Base-by-base conservation (phyloP, 2,329 filamentous ascomycete genomes). In the Trichophyton verrucosum region DNA sequence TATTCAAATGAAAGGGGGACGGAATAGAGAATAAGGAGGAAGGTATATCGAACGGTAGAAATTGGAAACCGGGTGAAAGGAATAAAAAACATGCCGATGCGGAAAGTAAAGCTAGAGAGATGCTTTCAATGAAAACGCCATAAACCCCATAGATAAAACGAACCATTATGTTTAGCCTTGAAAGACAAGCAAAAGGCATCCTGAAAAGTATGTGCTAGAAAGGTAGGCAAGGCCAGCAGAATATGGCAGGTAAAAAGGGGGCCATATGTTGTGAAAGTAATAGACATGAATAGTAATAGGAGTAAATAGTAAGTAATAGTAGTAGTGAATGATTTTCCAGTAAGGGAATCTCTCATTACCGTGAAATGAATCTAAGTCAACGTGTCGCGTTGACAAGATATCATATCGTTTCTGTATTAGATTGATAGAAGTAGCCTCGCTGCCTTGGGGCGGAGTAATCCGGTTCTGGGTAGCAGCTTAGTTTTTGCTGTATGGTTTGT, bases 201-300 rank as follows among this genome's bases (percentile, higher is more conserved):
- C 55, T 57, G 15, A 57, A 38, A 53, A 33, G 49, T 53, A 53
- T 53, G 27, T 53, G 49, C 49, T 53, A 11, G 49, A 22, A 40
- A 57, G 33, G 55, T 40, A 22, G 15, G 36, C 49, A 53, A 53
- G 49, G 49, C 49, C 49, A 15, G 17, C 13, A 9, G 42, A 38
- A 3, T 38, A 13, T 42, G 22, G 33, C 17, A 20, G n/a, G n/a
- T 15, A 33, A 47, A 9, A 24, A 8, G 40, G 40, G 40, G 40
- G 3, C 6, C 15, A 44, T n/a, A 3, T 59, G 24, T 33, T 6
- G 27, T 30, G 27, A 47, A 59, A 33, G 30, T 42, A 47, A 59
- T 44, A 22, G 27, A 46, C 22, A 33, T 49, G 55, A 27, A 59
- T 17, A 17, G 20, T 27, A 59, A 15, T 44, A 24, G 17, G 5